phyloP scores from a whole-genome alignment of 2,329 filamentous ascomycete species.

The Pestalotiopsis sp. region DNA sequence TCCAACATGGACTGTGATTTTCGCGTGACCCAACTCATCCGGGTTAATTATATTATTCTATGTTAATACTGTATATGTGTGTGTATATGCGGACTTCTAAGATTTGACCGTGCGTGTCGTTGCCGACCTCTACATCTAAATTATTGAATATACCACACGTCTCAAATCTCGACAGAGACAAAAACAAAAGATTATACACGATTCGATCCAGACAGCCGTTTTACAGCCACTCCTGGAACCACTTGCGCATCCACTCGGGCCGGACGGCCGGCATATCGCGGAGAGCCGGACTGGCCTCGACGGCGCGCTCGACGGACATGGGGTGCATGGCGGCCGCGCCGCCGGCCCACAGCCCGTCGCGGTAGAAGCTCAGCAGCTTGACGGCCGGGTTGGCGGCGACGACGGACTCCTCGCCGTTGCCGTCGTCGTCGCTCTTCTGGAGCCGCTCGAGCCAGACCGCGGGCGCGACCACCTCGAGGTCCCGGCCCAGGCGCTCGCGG shows the following conservation, averaged over 20 bases:
- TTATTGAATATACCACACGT: neutral
- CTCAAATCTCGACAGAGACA: neutral
- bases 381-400: neutral
- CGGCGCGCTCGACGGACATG: neutral
- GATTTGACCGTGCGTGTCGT: neutral
- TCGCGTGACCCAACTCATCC: too few relatives aligned
- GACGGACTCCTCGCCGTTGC: neutral
- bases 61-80: too few relatives aligned
- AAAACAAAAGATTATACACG: neutral
- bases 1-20: too few relatives aligned
- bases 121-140: neutral
- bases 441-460: neutral
- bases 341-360: neutral
- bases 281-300: neutral
- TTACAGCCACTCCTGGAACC: neutral
- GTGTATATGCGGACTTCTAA: neutral
- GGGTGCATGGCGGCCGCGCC: neutral
- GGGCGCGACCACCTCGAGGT: neutral
- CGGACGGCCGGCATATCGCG: neutral
- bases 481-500: neutral
- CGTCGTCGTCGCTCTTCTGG: neutral
- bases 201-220: neutral
- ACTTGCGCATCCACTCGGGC: neutral
- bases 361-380: neutral
- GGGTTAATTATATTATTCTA: too few relatives aligned